Conservation (phyloP, 1,284 basidiomycete species). For the Fistulina hepatica region DNA sequence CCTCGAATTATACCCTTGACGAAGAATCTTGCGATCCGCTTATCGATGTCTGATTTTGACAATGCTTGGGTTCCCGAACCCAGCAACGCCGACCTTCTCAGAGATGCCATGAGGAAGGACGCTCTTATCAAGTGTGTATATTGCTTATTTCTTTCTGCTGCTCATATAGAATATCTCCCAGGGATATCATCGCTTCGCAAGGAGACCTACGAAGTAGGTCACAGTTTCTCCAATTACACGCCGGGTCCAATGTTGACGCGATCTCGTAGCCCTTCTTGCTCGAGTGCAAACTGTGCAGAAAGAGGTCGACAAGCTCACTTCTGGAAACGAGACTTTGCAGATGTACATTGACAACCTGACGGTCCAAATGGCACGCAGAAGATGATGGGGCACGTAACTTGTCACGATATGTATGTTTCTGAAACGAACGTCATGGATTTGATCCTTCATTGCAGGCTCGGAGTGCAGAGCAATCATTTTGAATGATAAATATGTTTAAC, state of each 20-base stretch:
- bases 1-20: no score
- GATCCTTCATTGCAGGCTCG: no score
- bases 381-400: no score
- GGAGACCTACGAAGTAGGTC: slow-evolving; percentile 59
- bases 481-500: no score
- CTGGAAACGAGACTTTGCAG: slow-evolving; percentile 73
- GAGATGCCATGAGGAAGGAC: slow-evolving; percentile 65
- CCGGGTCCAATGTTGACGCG: background rate
- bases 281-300: slow-evolving; percentile 58
- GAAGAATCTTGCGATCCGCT: no score
- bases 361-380: slow-evolving; percentile 67
- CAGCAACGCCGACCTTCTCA: slow-evolving; percentile 49
- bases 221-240: background rate
- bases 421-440: no score
- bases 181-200: slow-evolving; percentile 63
- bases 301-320: slow-evolving; percentile 66
- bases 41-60: slow-evolving; percentile 42
- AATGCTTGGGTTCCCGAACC: slow-evolving; percentile 49
- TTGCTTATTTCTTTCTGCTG: background rate
- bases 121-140: slow-evolving; percentile 37
- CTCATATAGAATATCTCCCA: slow-evolving; percentile 19
- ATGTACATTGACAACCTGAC: slow-evolving; percentile 85
- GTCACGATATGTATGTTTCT: no score
- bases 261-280: slow-evolving; percentile 47
- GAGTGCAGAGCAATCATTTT: no score